Evolutionary conservation across 495 filamentous ascomycete species (phyloP), one percentile per base, ranked within the genome.

Genomic region (Penicillium subrubescens): DNA sequence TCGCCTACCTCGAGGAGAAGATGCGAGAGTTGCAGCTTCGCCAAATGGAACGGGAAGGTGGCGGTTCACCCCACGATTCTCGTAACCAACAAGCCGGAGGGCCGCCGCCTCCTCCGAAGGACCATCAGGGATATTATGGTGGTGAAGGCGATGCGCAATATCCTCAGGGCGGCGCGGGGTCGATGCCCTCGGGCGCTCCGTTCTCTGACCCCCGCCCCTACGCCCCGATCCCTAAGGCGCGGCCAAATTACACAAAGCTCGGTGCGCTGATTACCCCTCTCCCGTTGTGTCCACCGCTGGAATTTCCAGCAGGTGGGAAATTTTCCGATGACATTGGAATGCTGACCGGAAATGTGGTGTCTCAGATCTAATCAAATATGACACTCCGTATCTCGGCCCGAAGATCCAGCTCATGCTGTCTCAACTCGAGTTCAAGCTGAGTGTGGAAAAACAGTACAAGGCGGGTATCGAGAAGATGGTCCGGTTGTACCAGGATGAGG

Each of bases 391-490:
- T 74, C 89, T 99, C 58, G 95, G 95, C 31, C 96, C 96, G 37
- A 92, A 96, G 62, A 99, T 99, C 72, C 96, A 98, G 81, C 89
- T 97, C 66, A 99, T 99, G 95, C 82, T 99, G 71, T 97, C 95
- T 19, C 95, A 99, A 76, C 87, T 99, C 63, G 93, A 97, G 79
- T 99, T 99, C 79, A 99, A 99, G 79, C 82, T 98, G 52, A 98
- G 94, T 70, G 96, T 99, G 41, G 95, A 99, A 79, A 96, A 97
- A 72, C 95, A 99, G 78, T 99, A 99, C 79, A 95, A 98, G 69
- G 96, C 96, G 65, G 95, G 95, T 63, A 94, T 99, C 67, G 96
- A 99, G 77, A 99, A 99, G 83, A 99, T 99, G 96, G 91, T 96
- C 46, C 92, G 93, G 75, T 83, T 98, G 48, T 99, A 99, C 73